Base-by-base conservation (phyloP, 208 protist species). In the Leishmania lainsoni region DNA sequence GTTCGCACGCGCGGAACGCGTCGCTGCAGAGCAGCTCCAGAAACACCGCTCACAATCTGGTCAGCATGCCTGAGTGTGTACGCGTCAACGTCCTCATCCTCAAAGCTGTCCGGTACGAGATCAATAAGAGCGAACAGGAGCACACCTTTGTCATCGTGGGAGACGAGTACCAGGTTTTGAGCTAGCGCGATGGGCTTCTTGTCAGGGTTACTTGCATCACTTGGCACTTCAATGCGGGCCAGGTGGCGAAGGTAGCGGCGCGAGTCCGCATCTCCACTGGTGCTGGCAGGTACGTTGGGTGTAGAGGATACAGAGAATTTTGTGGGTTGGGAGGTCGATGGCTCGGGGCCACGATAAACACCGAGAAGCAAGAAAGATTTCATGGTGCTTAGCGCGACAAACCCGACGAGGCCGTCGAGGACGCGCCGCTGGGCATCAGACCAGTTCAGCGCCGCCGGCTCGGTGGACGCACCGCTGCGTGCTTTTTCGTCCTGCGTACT, bases 121-220 rank as follows among this genome's bases (percentile, higher is more conserved):
- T 86, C 81, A 26, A 73, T 66, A 14, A 97, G 78, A 16, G 79
- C 48, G 75, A 93, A 97, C 17, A 89, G 72, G 8, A 86, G 71
- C 52, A 97, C 83, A 5, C 87, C 94, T 20, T 89, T 84, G 26
- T 84, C 86, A 66, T 97, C 94, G 81, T 97, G 94, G 0, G 94
- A 85, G n/a, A 97, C 89, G 16, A 90, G 81, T 5, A 96, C 26
- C 45, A 86, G 70, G 48, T 91, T 89, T 54, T 91, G 88, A 10
- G 90, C 76, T 20, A 96, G 79, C 4, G 89, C 87, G 77, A 97
- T 89, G 17, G 93, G 92, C 75, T 97, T 97, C 87, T 97, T 97
- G 81, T 97, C 94, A 0, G 92, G 90, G 58, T 97, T 94, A 48
- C 80, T 83, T 3, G 32, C 42, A 54, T 97, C 94, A 32, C 84